Percentiles rank a stretch among this genome's conserved stretches.
Conservation (phyloP, 208 protist species). For the Leishmania gerbilli region DNA sequence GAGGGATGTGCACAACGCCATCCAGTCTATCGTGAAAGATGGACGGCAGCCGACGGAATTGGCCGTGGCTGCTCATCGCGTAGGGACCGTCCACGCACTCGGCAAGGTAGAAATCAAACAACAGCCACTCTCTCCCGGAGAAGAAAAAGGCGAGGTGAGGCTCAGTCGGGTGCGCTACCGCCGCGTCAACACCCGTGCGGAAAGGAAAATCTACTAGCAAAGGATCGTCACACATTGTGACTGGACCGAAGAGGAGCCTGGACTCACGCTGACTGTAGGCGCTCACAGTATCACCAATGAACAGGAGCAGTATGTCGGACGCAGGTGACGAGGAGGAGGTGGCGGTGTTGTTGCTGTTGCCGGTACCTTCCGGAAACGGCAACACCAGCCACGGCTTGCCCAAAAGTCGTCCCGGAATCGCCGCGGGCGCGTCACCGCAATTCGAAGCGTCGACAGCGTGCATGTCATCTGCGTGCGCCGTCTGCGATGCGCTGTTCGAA, state of each 20-base stretch:
- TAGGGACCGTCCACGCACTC: conserved; percentile 31
- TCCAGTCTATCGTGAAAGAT: conserved; percentile 26
- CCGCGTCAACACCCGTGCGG: conserved; percentile 35
- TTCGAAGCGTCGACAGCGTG: not conserved
- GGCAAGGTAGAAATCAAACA: conserved; percentile 47
- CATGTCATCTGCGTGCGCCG: not conserved
- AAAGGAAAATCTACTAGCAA: conserved; percentile 48
- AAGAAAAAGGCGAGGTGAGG: conserved; percentile 64
- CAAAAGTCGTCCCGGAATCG: conserved; percentile 10
- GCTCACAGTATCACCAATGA: conserved; percentile 26
- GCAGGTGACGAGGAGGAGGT: not conserved
- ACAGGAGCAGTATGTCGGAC: conserved; percentile 21
- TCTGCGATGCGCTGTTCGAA: not conserved
- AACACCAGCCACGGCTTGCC: conserved; percentile 29
- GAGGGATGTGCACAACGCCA: conserved; percentile 19
- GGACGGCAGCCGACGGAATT: conserved; percentile 32
- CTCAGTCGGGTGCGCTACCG: conserved; percentile 45
- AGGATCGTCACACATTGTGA: conserved; percentile 23
- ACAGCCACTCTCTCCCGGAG: conserved; percentile 49
- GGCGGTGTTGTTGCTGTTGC: too few species aligned
- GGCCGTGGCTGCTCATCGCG: conserved; percentile 11
- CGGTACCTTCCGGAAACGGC: not conserved
- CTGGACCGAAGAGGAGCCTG: conserved; percentile 38
- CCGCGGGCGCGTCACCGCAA: not conserved
- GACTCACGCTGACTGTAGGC: conserved; percentile 29